Base-by-base conservation (phyloP, 1,284 basidiomycete species). In the Caloboletus firmus region DNA sequence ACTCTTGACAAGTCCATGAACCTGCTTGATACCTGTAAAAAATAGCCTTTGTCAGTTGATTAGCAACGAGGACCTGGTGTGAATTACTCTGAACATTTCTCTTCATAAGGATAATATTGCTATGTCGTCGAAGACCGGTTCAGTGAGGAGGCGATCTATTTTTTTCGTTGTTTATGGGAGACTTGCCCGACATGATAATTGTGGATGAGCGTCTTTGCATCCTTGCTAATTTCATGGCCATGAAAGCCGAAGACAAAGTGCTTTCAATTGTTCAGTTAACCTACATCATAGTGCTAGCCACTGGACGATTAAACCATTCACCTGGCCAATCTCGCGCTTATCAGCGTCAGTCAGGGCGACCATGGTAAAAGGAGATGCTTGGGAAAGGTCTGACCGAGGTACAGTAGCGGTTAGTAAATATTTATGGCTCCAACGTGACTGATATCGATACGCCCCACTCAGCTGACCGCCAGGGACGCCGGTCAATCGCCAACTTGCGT, bases 211-310 rank as follows among this genome's bases (percentile, higher is more conserved):
- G 70, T 76, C 59, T 74, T 76, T 59, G 82, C 77, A 54, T 85
- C 75, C n/a, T 79, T 70, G 55, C 69, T 80, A 31, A 79, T 68
- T 52, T 79, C 72, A 35, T 78, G 70, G 0, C 84, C 84, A 62
- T 84, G 79, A 63, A 87, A 88, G 12, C 86, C 86, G 56, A 86
- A 75, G 28, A 88, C 81, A 59, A 89, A 87, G 64, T 87, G 85
- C 84, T 87, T 55, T 24, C 22, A 37, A 40, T 22, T 17, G 24
- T 26, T 13, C 7, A n/a, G 45, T 51, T 20, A 47, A 18, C 28
- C 11, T 15, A 24, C 10, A 12, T 13, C 8, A n/a, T n/a, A n/a
- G 18, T 11, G 37, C 13, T 13, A 20, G 17, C 20, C 12, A 17
- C 4, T 0, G 22, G 28, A 45, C 8, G 17, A n/a, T n/a, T n/a